Percentiles rank a stretch among this genome's conserved stretches.
phyloP scores from a whole-genome alignment of 805 yeast genomes.

The Schwanniomyces sp. region DNA sequence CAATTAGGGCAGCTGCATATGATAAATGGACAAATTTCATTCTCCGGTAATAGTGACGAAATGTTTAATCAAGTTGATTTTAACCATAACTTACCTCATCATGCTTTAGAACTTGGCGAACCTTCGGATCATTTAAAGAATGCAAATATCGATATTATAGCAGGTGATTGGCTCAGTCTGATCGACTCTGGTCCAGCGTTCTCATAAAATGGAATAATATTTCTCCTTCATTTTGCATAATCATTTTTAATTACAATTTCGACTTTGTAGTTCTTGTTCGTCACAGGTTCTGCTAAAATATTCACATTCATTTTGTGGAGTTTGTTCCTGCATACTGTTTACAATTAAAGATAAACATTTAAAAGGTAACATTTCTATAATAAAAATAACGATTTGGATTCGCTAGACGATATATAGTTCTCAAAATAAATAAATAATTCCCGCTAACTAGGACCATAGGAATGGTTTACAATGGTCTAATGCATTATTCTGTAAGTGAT shows the following conservation, averaged over 20 bases:
- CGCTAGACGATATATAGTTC: not conserved
- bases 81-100: not conserved
- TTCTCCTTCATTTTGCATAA: not conserved
- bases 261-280: not conserved
- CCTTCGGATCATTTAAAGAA: not conserved
- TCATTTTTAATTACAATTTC: not conserved
- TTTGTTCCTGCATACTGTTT: not conserved
- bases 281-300: not conserved
- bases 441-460: not conserved
- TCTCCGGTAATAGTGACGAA: not conserved
- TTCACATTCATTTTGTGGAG: not conserved
- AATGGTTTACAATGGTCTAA: constrained; percentile 5
- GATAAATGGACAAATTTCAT: not conserved
- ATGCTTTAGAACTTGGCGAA: not conserved
- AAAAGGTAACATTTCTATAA: not conserved
- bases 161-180: constrained; percentile 30
- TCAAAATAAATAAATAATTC: not conserved
- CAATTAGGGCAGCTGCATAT: not conserved
- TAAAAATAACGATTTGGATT: not conserved
- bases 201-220: constrained; percentile 6
- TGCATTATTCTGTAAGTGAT: constrained; percentile 31
- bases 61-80: not conserved
- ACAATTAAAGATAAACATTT: constrained; percentile 1
- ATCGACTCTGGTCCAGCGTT: constrained; percentile 36
- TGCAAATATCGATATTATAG: constrained; percentile 7